A percentile compares a stretch with the other conserved stretches of the same genome.
Evolutionary conservation across 768 basidiomycete genomes (phyloP).

Genomic region (Multifurca ochricompacta): DNA sequence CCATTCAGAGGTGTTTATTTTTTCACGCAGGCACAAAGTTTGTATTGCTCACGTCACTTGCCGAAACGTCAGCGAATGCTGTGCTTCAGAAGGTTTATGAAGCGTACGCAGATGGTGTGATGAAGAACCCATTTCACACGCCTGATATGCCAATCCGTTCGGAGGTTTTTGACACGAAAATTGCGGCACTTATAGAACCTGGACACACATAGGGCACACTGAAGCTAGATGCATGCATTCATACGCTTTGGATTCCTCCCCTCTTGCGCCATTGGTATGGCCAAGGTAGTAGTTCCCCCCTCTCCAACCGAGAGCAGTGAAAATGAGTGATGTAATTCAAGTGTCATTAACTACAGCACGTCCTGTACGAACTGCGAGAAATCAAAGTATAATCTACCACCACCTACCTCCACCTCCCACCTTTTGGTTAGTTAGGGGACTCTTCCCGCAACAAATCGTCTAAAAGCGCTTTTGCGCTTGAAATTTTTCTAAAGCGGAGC

Average conservation of each 20-base stretch:
- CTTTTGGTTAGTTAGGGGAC: background rate
- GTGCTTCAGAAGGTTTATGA: conserved; percentile 86
- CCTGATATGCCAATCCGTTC: conserved; percentile 98
- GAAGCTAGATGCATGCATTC: background rate
- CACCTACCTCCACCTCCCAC: too few relatives aligned
- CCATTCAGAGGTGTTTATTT: background rate
- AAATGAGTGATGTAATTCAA: conserved; percentile 10
- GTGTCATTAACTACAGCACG: conserved; percentile 5
- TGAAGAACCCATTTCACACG: conserved; percentile 99
- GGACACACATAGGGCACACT: conserved; percentile 6
- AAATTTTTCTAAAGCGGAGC: conserved; percentile 12
- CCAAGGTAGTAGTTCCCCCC: too few relatives aligned
- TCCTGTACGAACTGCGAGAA: background rate
- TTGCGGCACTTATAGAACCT: conserved; percentile 43
- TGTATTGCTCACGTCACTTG: conserved; percentile 78
- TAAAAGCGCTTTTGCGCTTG: background rate
- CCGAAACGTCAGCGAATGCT: conserved; percentile 60
- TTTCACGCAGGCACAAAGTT: conserved; percentile 78
- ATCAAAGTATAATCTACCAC: background rate
- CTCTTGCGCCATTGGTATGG: too few relatives aligned
- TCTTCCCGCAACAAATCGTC: conserved; percentile 3
- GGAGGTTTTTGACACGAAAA: conserved; percentile 76
- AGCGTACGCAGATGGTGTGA: conserved; percentile 87
- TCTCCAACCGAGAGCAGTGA: too few relatives aligned
- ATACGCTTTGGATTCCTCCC: background rate